Evolutionary conservation across 345 rosid genomes (phyloP).

Genomic region (Euclidium syriacum): DNA sequence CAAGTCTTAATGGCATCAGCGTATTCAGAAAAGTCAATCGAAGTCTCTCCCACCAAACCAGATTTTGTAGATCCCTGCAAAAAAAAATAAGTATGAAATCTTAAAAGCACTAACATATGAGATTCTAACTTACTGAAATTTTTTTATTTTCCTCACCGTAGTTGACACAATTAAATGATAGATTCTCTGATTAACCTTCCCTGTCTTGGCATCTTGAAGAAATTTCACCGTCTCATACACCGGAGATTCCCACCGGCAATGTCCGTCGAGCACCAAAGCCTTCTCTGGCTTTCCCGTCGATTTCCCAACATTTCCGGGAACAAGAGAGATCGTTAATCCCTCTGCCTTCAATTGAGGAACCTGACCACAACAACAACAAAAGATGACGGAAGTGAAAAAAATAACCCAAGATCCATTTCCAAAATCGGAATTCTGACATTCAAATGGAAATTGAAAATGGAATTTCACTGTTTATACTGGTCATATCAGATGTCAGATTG

Average conservation of each 20-base stretch:
- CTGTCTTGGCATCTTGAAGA: conserved; percentile 51
- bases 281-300: conserved; percentile 61
- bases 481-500: conserved; percentile 25
- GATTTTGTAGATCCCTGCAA: conserved; percentile 74
- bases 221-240: conserved; percentile 69
- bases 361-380: conserved; percentile 32
- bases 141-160: conserved; percentile 39
- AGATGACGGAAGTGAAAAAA: not conserved
- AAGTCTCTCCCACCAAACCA: conserved; percentile 75
- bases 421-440: not conserved
- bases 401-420: not conserved
- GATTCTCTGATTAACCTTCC: conserved; percentile 55
- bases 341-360: conserved; percentile 68
- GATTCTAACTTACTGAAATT: not conserved
- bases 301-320: conserved; percentile 83
- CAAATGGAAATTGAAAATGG: not conserved
- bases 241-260: conserved; percentile 76
- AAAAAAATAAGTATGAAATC: not conserved
- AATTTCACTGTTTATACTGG: conserved; percentile 2
- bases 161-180: conserved; percentile 73
- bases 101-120: not conserved
- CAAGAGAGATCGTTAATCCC: conserved; percentile 62
- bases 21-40: conserved; percentile 77
- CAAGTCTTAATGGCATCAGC: conserved; percentile 46
- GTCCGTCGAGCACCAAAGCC: conserved; percentile 53